Base-by-base conservation (phyloP, 164 flowering plant species). In the Macadamia integrifolia region DNA sequence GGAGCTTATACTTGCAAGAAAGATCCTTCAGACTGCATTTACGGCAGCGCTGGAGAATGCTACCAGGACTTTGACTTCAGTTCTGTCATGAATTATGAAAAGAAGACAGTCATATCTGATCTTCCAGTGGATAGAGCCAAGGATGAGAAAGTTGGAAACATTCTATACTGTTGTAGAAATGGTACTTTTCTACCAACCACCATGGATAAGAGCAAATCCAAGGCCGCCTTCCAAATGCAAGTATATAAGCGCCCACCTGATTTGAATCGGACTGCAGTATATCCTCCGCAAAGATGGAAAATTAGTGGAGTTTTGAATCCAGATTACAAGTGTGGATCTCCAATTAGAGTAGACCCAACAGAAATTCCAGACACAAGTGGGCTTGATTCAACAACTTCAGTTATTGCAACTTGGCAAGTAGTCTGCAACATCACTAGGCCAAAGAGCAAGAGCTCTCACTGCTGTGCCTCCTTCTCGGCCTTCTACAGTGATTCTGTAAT, bases 381-480 rank as follows among this genome's bases (percentile, higher is more conserved):
- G 2, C 76, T 87, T 3, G 49, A 58, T 8, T 57, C 86, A 1
- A 69, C 58, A 0, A 67, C 48, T 2, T 15, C 71, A 0, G 88
- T 93, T 0, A 44, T 89, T 0, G 93, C 97, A 0, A 87, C 82
- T 57, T 91, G 93, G 92, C 88, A 86, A 59, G 80, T 89, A 0
- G 82, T 80, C 4, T 91, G 95, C 81, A 91, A 91, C 82, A 87
- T 91, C 1, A 85, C 93, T 8, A 43, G 68, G 6, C 88, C 91
- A 0, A 83, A 86, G 75, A 55, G 43, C 15, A 72, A 62, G 68
- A 62, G 74, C 3, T 49, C 86, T 3, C 61, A 77, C 14, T 87
- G 94, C 60, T 91, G 97, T 42, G 91, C 89, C 48, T 87, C 97
- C 6, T 91, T 78, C 72, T 89, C 94, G 0, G 90, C 91, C 31